phyloP scores from a whole-genome alignment of 306 rosid species.

The Quercus ilex region DNA sequence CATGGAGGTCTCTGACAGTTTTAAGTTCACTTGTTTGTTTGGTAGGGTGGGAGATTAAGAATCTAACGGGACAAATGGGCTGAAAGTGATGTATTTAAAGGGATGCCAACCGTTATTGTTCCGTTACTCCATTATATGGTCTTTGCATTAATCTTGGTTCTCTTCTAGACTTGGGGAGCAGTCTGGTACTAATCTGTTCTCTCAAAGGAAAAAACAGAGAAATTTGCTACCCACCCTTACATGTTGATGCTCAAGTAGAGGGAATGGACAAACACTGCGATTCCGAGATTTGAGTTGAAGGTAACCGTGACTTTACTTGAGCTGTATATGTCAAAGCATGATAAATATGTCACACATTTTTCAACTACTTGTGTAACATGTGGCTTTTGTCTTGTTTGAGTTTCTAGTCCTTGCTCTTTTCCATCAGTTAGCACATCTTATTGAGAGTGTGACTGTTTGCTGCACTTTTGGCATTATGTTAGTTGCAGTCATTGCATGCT shows the following conservation, averaged over 20 bases:
- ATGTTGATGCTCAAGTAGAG: not conserved
- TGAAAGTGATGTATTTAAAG: not conserved
- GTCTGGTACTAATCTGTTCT: not conserved
- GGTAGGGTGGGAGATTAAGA: not conserved
- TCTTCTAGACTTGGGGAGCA: not conserved
- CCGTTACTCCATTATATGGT: not conserved
- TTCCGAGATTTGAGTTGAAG: not conserved
- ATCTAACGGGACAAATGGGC: not conserved
- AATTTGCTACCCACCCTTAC: not conserved
- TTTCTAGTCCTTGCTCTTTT: not conserved
- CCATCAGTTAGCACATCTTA: not conserved
- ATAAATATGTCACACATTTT: not conserved
- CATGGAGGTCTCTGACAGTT: not conserved
- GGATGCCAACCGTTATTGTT: not conserved
- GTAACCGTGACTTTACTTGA: not conserved
- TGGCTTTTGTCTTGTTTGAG: not conserved
- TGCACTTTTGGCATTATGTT: not conserved
- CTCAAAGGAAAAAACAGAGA: not conserved
- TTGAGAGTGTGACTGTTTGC: not conserved
- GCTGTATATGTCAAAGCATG: not conserved
- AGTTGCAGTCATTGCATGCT: constrained; percentile 21
- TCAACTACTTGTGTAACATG: not conserved
- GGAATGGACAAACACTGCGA: not conserved
- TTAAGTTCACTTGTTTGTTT: not conserved
- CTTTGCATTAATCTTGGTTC: not conserved